Evolutionary conservation across 2,329 filamentous ascomycete genomes (phyloP).

Genomic region (Penicillium janthinellum): DNA sequence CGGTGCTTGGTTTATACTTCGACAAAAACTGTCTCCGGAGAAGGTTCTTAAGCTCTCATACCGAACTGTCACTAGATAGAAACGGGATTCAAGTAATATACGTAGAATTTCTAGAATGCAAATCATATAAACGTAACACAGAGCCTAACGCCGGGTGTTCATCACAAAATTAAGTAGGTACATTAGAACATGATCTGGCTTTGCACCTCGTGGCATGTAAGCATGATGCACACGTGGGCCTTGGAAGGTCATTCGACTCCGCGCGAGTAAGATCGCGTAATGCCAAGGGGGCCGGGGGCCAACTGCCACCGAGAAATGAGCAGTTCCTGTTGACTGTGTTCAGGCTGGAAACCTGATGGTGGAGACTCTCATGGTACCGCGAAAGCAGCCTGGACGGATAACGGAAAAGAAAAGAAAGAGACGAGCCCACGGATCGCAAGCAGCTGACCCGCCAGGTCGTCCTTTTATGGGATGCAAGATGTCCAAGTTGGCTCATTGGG

Average conservation of each 20-base stretch:
- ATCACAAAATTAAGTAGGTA: conserved; percentile 14
- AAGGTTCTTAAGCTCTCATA: not conserved
- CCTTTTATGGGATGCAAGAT: not conserved
- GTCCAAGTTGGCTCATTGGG: conserved; percentile 23
- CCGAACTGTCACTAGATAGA: not conserved
- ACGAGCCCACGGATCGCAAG: not conserved
- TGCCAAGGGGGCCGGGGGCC: not conserved
- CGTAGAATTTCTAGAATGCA: not conserved
- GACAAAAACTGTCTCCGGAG: too few relatives aligned
- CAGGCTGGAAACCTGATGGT: not conserved
- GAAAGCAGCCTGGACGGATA: not conserved
- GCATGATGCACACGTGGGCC: not conserved
- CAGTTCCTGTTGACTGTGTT: not conserved
- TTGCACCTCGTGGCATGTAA: not conserved
- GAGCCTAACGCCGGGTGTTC: not conserved
- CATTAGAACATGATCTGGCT: conserved; percentile 13
- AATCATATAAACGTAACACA: not conserved
- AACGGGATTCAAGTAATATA: not conserved
- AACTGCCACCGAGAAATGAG: not conserved
- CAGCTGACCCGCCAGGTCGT: not conserved
- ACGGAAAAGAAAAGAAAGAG: not conserved
- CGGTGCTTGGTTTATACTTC: too few relatives aligned
- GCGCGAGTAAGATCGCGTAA: not conserved
- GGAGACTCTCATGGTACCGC: not conserved
- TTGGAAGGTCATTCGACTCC: not conserved